Base-by-base conservation (phyloP, 768 basidiomycete genomes). In the Tephrocybe sp. region DNA sequence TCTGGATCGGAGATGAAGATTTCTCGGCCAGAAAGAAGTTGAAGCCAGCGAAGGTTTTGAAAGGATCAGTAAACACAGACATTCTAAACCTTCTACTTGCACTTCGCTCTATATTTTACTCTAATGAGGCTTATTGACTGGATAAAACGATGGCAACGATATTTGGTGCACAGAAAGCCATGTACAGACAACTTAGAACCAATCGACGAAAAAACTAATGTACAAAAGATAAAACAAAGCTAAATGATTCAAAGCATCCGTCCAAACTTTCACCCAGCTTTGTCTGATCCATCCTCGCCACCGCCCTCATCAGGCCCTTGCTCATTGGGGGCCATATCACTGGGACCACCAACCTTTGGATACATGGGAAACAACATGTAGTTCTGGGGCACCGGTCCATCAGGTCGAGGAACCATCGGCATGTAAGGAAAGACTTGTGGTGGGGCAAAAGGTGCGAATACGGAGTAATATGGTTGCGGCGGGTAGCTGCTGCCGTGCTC, bases 331-430 rank as follows among this genome's bases (percentile, higher is more conserved):
- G 51, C 44, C 32, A 59, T 39, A 12, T 58, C 55, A 20, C 51
- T 51, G 6, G 51, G 52, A 10, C 59, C 52, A 12, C 61, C 51
- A 10, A 46, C 49, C 43, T 59, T 60, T 12, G 57, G 43, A 62
- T 54, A 63, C 62, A 59, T 60, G 48, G 54, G 55, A 53, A 60
- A 63, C 35, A 56, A 48, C 62, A 62, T 62, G 46, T 62, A 60
- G 36, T 62, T 60, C 34, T 54, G 49, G 22, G 62, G 52, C 19
- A 60, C 50, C 40, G 60, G 61, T 26, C 64, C 65, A 57, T 71
- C 66, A 45, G 63, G 62, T 52, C 65, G 62, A 50, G 66, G 59
- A 35, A 68, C 48, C 53, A 17, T 36, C 26, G 26, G 26, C 17
- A 60, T 58, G 47, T 56, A 61, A 39, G 58, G 60, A 55, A 60